Evolutionary conservation across 208 protist species (phyloP), one percentile per base, ranked within the genome.

Genomic region (Trypanosoma vivax): DNA sequence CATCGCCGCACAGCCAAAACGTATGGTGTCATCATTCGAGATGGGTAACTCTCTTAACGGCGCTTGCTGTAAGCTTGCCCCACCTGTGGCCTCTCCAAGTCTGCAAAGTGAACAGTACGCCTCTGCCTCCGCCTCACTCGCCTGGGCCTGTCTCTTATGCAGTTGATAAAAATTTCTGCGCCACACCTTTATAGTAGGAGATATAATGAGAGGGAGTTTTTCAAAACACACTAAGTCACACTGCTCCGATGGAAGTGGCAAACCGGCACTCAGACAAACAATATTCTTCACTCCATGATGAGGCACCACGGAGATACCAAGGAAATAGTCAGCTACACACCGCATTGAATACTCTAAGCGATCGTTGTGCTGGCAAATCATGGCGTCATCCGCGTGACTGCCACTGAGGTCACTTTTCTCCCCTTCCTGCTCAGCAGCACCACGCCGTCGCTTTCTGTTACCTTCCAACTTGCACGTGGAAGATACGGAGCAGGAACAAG

Each of bases 101-200:
- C 4, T 14, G 23, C 5, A 37, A 27, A 60, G 42, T 13, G 28
- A 29, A n/a, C 35, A 30, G 19, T 50, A 60, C 0, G 42, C 42
- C 16, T 45, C 49, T 18, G 43, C 29, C 11, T 79, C 70, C 21
- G 83, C 61, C 58, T 91, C 83, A 29, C n/a, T 40, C 5, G 57
- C 42, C 0, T 58, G 81, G 14, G 79, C 79, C 55, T 79, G 75
- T 34, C 79, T 75, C n/a, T 50, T 39, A 51, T 81, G 39, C n/a
- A 10, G 5, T 2, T 54, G 29, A 49, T 75, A 91, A 55, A 83
- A 88, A 11, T 45, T 49, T 2, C 75, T 57, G 11, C 83, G 72
- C 50, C 80, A 60, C 34, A 59, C 51, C 63, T 91, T 91, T 4
- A 83, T 42, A 4, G 56, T 50, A 9, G 48, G 60, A 19, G 76